These are phyloP conservation scores for Penium margaritaceum DNA, from an alignment of 139 green algal genomes.

Conservation along the genomic window DNA sequence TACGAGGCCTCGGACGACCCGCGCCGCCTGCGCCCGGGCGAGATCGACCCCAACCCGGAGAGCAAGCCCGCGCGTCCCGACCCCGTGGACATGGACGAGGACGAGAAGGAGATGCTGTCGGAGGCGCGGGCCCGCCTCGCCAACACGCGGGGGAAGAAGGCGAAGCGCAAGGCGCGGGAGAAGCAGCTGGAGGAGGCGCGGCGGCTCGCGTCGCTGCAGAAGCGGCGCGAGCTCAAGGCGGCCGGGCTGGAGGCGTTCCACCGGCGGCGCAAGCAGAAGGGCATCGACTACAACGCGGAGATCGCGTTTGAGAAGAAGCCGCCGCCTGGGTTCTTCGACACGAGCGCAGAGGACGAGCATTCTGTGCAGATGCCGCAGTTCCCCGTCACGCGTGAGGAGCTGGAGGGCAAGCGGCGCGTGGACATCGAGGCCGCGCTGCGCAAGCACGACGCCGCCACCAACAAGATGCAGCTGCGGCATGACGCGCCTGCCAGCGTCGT, in stretches of 20 bases:
- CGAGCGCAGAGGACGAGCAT: constrained; percentile 63
- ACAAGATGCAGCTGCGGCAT: constrained; percentile 57
- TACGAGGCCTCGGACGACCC: constrained; percentile 88
- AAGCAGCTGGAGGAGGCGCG: constrained; percentile 94
- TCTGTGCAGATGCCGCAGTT: constrained; percentile 63
- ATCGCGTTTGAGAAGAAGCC: constrained; percentile 84
- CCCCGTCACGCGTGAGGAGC: constrained; percentile 76
- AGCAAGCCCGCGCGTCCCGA: constrained; percentile 82
- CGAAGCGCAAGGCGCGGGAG: constrained; percentile 95
- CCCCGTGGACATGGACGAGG: constrained; percentile 97
- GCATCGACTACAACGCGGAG: constrained; percentile 55
- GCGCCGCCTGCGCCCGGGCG: constrained; percentile 79
- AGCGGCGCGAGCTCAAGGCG: constrained; percentile 76
- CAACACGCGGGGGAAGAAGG: constrained; percentile 99
- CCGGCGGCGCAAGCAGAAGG: constrained; percentile 56
- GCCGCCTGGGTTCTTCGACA: constrained; percentile 81
- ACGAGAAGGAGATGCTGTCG: constrained; percentile 98
- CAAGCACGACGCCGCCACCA: constrained; percentile 71
- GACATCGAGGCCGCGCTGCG: constrained; percentile 79
- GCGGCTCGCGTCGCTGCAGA: constrained; percentile 86
- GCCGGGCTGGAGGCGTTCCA: constrained; percentile 40
- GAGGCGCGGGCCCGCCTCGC: constrained; percentile 90
- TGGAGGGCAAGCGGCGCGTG: constrained; percentile 75
- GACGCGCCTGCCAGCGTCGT: constrained; percentile 19
- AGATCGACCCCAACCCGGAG: constrained; percentile 98